These are phyloP conservation scores for Lophiostoma macrostomum DNA, from an alignment of 495 filamentous ascomycete species.

Conservation along the genomic window DNA sequence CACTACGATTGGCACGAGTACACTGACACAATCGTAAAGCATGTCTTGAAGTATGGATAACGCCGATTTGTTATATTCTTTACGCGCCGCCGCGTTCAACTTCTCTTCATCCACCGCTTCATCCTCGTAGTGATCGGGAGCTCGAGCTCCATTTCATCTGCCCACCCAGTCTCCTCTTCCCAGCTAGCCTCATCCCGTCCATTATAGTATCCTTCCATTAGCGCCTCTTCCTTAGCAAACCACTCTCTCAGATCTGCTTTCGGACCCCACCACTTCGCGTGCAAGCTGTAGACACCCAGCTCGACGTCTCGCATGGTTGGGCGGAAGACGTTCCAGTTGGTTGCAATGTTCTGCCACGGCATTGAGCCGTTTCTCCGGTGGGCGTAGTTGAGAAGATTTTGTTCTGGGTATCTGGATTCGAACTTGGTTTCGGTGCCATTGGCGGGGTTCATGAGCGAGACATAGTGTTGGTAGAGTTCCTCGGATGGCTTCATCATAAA, in stretches of 20 bases:
- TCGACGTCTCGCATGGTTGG: slow-evolving; percentile 25
- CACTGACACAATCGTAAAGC: too few species aligned
- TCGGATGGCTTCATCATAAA: slow-evolving; percentile 25
- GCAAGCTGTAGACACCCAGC: slow-evolving; percentile 26
- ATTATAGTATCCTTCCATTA: slow-evolving; percentile 31
- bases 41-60: too few species aligned
- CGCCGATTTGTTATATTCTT: too few species aligned
- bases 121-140: too few species aligned
- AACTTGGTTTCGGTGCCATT: slow-evolving; percentile 25
- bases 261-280: slow-evolving; percentile 34
- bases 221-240: slow-evolving; percentile 6
- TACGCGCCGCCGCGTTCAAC: too few species aligned
- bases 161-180: too few species aligned
- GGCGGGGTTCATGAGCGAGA: slow-evolving; percentile 18
- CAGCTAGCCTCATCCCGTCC: too few species aligned
- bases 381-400: slow-evolving; percentile 31
- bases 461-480: slow-evolving; percentile 28
- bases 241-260: slow-evolving; percentile 14
- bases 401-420: slow-evolving; percentile 25
- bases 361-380: slow-evolving; percentile 23
- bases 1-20: too few species aligned
- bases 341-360: slow-evolving; percentile 20
- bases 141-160: too few species aligned
- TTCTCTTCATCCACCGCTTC: too few species aligned
- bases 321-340: slow-evolving; percentile 19